Evolutionary conservation across 352 stramenopile genomes (phyloP), one percentile per base, ranked within the genome.

Genomic region (Elongisporangium undulatum): DNA sequence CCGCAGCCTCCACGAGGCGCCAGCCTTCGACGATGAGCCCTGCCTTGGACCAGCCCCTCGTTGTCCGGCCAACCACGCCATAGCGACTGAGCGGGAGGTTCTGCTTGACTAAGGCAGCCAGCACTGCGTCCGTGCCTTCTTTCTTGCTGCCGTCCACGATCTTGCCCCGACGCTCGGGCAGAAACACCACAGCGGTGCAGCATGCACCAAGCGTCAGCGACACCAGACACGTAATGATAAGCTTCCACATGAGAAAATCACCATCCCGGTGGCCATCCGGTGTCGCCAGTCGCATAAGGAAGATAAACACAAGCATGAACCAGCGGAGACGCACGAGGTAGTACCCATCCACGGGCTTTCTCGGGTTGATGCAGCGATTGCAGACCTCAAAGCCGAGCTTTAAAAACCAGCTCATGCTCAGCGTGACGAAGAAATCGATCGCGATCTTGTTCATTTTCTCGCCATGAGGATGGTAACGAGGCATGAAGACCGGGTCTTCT

Each of bases 391-490:
- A 83, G 24, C 66, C 71, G 3, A 77, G 52, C 34, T 83, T 83
- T 34, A 79, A 49, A 22, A 83, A 69, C 74, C 74, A 83, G 58
- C 63, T 83, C 74, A 83, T 83, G 3, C 71, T 77, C 13, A 83
- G 53, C 51, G 67, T 74, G 29, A 83, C 74, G 4, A 74, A 65
- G 7, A 80, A 23, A n/a, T 80, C 74, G 2, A 67, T 57, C 5
- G 53, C 23, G 0, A 34, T 4, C 53, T 72, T 72, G 8, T 51
- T 39, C 0, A 67, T 56, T 16, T 69, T 69, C 17, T 55, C 48
- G 8, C 67, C 53, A 1, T 51, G 19, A 20, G 48, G 10, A 48
- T 60, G 62, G 17, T 53, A 71, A 2, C 39, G 3, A 1, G 69
- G 71, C 60, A 74, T 53, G 53, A 80, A 74, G 2, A 63, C 26